These are phyloP conservation scores for Hypoxylon sp. DNA, from an alignment of 2,329 filamentous ascomycete genomes.

Conservation along the genomic window DNA sequence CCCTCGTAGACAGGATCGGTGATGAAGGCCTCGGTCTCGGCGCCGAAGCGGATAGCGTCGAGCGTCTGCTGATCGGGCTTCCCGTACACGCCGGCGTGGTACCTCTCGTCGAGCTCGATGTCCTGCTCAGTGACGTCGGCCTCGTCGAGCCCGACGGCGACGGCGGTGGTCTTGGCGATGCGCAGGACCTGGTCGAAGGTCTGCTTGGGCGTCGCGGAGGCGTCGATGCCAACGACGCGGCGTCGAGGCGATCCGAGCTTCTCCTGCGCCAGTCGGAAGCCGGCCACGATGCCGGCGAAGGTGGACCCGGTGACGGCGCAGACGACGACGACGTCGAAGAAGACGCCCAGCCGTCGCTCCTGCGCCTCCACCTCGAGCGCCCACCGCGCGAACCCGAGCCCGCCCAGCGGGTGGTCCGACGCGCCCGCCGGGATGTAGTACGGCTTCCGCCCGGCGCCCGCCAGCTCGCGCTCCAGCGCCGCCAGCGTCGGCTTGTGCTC, in stretches of 20 bases:
- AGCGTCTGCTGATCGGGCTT: conserved; percentile 71
- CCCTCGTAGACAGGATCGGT: conserved; percentile 81
- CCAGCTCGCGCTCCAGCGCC: conserved; percentile 61
- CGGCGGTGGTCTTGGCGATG: conserved; percentile 70
- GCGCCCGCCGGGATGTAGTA: conserved; percentile 78
- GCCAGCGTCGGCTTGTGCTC: conserved; percentile 70
- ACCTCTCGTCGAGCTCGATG: conserved; percentile 67
- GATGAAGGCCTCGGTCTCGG: conserved; percentile 74
- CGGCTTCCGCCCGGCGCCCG: conserved; percentile 62
- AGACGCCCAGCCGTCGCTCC: conserved; percentile 66
- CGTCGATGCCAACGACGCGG: conserved; percentile 73
- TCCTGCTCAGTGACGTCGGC: conserved; percentile 68
- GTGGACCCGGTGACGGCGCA: conserved; percentile 77
- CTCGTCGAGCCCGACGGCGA: conserved; percentile 66
- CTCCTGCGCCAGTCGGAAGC: conserved; percentile 70
- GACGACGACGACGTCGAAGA: conserved; percentile 73
- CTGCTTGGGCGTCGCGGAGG: conserved; percentile 65
- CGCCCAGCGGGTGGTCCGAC: conserved; percentile 73
- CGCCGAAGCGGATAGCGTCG: conserved; percentile 73
- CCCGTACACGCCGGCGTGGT: conserved; percentile 73
- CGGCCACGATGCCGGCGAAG: conserved; percentile 75
- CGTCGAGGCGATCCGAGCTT: conserved; percentile 54
- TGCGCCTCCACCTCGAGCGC: conserved; percentile 73
- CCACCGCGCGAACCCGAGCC: conserved; percentile 75
- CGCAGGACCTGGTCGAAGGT: conserved; percentile 71